Base-by-base conservation (phyloP, 305 asterid genomes). In the Fraxinus albicans region DNA sequence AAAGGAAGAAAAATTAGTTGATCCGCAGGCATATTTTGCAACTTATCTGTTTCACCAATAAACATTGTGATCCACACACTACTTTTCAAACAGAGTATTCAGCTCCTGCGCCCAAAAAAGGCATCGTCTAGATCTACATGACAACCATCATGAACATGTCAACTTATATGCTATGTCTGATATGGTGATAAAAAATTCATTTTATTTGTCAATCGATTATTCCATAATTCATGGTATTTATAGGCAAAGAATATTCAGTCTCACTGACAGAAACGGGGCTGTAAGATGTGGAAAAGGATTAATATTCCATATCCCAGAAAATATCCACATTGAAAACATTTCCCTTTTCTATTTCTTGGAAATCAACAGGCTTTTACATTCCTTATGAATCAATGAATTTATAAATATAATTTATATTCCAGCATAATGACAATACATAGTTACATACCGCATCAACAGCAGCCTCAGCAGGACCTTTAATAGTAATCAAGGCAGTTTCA, bases 401-500 rank as follows among this genome's bases (percentile, higher is more conserved):
- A 82, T 31, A 38, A 34, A 55, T 63, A 78, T 38, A 50, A 75
- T 50, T 65, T 78, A 36, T 67, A 82, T 73, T 60, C 58, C 78
- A 73, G 63, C 23, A 12, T 77, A 60, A 38, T 75, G 31, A 77
- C 63, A 74, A 40, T 76, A 15, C 27, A 25, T 15, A 40, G 58
- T n/a, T 72, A 73, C 89, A 69, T 89, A 93, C 96, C 90, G 93
- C 91, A 86, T 93, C 96, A 73, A 93, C 97, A 72, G 96, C 90
- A 72, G 94, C 94, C 87, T 91, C 96, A 67, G 97, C 93, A 36
- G 97, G 97, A 81, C 96, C 97, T 88, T 89, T 93, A 73, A 93
- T 92, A 73, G 91, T 87, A 81, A 88, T 75, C 85, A 93, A 74
- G 40, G 95, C 90, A 55, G 95, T 91, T 84, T 93, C 97, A 81